phyloP scores from a whole-genome alignment of 345 rosid species.

The Linum lewisii region DNA sequence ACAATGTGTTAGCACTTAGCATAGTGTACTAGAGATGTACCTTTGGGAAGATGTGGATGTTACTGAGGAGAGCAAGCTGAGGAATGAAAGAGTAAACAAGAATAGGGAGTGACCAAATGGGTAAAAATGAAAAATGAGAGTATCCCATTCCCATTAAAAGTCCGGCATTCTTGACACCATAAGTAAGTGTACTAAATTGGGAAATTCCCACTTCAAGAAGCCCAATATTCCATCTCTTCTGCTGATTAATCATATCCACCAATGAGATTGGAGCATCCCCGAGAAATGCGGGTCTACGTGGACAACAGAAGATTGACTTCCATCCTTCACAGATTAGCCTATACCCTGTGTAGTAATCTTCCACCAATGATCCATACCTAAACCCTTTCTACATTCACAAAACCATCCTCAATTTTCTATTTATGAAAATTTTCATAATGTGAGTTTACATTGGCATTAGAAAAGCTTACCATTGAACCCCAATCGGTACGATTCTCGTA shows the following conservation, averaged over 20 bases:
- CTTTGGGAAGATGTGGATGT: constrained; percentile 43
- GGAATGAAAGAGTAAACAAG: constrained; percentile 49
- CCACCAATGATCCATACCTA: constrained; percentile 14
- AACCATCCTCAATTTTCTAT: too few relatives aligned
- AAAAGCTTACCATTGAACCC: constrained; percentile 51
- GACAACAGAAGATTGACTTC: not conserved
- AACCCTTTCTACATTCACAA: constrained; percentile 38
- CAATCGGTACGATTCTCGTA: constrained; percentile 47
- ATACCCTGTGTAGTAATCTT: not conserved
- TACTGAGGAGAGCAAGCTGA: constrained; percentile 43
- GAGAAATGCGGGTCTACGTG: not conserved
- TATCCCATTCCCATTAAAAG: constrained; percentile 27
- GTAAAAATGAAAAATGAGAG: constrained; percentile 37
- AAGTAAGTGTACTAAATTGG: not conserved
- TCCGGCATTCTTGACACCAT: constrained; percentile 36
- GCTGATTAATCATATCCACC: constrained; percentile 3
- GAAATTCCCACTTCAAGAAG: constrained; percentile 1
- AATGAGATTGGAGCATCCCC: constrained; percentile 5
- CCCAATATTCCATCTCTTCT: constrained; percentile 6
- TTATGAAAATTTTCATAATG: too few relatives aligned
- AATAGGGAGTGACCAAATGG: constrained; percentile 39
- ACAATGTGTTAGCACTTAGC: constrained; percentile 3
- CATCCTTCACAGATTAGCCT: constrained; percentile 5
- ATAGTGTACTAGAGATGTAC: constrained; percentile 13
- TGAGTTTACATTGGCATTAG: too few relatives aligned